Base-by-base conservation (phyloP, 192 early-diverging fungal species). In the Backusella psychrophila region DNA sequence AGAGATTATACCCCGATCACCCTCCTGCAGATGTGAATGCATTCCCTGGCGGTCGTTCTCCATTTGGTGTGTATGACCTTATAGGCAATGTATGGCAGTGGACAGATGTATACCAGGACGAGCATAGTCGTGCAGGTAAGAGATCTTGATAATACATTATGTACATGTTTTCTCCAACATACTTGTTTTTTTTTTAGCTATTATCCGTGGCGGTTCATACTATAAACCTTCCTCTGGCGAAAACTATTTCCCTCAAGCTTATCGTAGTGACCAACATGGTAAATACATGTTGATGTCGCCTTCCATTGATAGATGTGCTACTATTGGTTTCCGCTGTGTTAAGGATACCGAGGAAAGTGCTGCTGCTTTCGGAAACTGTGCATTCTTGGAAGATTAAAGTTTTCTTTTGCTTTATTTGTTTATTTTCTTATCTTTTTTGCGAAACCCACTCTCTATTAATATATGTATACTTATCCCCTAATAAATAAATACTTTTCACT, bases 1-100 rank as follows among this genome's bases (percentile, higher is more conserved):
- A 70, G 12, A 66, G 75, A 39, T 49, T 76, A 21, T 76, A 76
- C 31, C 75, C 75, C 21, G 46, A 76, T 33, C 75, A 76, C 7
- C 67, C 75, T 56, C 44, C 75, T 59, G 75, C 75, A 21, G 75
- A 76, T 70, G 75, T 76, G 0, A 52, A 76, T 69, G 46, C 68
- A 14, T 46, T 56, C 41, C 15, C 66, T 23, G 15, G 15, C 9
- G 75, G 75, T 4, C 75, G 75, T 36, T 76, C 75, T 39, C 41
- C 39, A 15, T 69, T 76, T 56, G 75, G 75, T 59, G 75, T 76
- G 23, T 76, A 76, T 56, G 75, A 76, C 53, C 42, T 76, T 42
- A 68, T 76, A 5, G 75, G 75, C 26, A 76, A 76, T 59, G 75
- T 76, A 19, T 76, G 75, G 75, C 65, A 76, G n/a, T 76, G 75